Evolutionary conservation across 208 protist genomes (phyloP).

Genomic region (Leishmania lainsoni): DNA sequence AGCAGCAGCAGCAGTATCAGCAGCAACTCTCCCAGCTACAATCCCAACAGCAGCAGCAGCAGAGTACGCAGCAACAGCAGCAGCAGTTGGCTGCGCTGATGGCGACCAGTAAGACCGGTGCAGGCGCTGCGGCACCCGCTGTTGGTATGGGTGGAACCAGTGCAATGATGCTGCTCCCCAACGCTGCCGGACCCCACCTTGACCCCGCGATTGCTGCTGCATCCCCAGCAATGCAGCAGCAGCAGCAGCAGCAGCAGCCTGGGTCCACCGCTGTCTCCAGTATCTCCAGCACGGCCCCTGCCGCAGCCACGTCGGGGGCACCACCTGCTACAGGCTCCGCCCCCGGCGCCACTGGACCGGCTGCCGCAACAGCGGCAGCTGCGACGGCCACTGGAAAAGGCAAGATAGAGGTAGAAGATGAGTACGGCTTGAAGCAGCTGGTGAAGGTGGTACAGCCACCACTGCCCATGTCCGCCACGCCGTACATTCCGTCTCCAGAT

Average conservation of each 20-base stretch:
- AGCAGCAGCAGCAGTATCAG: slow-evolving; percentile 22
- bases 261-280: slow-evolving; percentile 3
- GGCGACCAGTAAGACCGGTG: slow-evolving; percentile 12
- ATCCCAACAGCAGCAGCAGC: slow-evolving; percentile 13
- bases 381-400: slow-evolving; percentile 15
- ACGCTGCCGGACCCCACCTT: slow-evolving; percentile 21
- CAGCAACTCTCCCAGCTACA: slow-evolving; percentile 22
- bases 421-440: slow-evolving; percentile 70
- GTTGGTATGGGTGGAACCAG: not conserved
- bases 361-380: not conserved
- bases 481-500: slow-evolving; percentile 25
- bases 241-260: slow-evolving; percentile 1
- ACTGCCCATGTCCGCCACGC: slow-evolving; percentile 33
- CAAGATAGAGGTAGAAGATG: slow-evolving; percentile 65
- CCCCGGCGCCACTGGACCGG: not conserved
- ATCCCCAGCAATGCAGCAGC: slow-evolving; percentile 18
- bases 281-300: slow-evolving; percentile 18
- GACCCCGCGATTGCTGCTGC: slow-evolving; percentile 30
- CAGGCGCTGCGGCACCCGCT: not conserved
- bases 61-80: slow-evolving; percentile 22
- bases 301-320: not conserved
- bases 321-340: slow-evolving; percentile 3
- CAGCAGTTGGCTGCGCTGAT: slow-evolving; percentile 24
- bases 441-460: slow-evolving; percentile 43
- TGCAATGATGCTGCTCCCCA: slow-evolving; percentile 19